phyloP scores from a whole-genome alignment of 2,329 filamentous ascomycete genomes.

The Hypomyces rosellus region DNA sequence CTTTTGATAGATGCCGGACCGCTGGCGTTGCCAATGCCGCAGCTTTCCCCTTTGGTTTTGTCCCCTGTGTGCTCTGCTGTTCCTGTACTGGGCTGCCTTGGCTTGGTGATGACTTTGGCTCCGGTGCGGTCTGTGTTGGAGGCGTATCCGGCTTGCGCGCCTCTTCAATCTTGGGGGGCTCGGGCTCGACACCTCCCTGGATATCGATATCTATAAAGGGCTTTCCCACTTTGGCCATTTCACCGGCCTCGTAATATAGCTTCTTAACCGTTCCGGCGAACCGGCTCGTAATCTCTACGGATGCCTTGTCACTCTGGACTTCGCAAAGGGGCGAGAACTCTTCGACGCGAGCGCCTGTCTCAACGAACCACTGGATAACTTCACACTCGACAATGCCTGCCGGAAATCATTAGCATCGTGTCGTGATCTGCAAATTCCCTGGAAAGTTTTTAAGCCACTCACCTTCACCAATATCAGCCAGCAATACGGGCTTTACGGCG shows the following conservation, averaged over 20 bases:
- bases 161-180: constrained; percentile 30
- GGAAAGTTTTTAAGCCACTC: constrained; percentile 15
- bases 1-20: constrained; percentile 80
- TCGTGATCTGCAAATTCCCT: no score
- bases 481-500: constrained; percentile 69
- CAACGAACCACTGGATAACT: constrained; percentile 99
- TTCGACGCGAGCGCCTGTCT: constrained; percentile 89
- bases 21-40: constrained; percentile 82
- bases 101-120: constrained; percentile 10
- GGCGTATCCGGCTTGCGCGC: constrained; percentile 23
- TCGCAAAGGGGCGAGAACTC: constrained; percentile 98
- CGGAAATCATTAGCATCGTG: no score
- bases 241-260: constrained; percentile 89
- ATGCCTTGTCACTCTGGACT: constrained; percentile 96
- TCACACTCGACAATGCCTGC: constrained; percentile 95
- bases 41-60: constrained; percentile 51
- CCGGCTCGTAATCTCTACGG: constrained; percentile 85
- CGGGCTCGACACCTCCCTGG: constrained; percentile 59
- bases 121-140: constrained; percentile 17
- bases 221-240: constrained; percentile 94
- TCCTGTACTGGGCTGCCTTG: neutral
- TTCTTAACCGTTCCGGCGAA: constrained; percentile 96
- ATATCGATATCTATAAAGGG: constrained; percentile 94
- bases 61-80: neutral
- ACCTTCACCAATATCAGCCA: constrained; percentile 87